Percentiles rank a stretch among this genome's conserved stretches.
These are phyloP conservation scores for Diplogelasinospora grovesii DNA, from an alignment of 495 filamentous ascomycete genomes.

Conservation along the genomic window DNA sequence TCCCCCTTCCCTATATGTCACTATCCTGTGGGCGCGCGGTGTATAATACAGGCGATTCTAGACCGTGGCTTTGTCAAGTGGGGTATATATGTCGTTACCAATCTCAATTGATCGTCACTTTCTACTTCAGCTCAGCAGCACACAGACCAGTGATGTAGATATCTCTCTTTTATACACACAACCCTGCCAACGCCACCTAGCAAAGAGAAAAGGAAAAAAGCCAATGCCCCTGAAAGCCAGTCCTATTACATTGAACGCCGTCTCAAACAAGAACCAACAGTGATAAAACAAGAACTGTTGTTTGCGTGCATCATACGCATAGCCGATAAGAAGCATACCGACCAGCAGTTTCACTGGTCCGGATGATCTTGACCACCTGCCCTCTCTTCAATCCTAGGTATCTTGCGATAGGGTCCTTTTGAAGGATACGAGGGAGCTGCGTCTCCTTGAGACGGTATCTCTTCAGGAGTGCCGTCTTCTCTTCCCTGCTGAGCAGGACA, in stretches of 20 bases:
- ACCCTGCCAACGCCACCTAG: too few relatives aligned
- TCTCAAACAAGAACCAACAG: too few relatives aligned
- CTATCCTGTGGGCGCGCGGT: too few relatives aligned
- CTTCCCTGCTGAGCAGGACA: conserved; percentile 78
- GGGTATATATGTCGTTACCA: too few relatives aligned
- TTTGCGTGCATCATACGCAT: conserved; percentile 45
- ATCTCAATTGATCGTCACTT: too few relatives aligned
- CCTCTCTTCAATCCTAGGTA: conserved; percentile 88
- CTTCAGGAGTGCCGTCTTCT: conserved; percentile 76
- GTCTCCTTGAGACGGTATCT: conserved; percentile 95
- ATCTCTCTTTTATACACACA: too few relatives aligned
- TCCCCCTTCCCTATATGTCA: too few relatives aligned
- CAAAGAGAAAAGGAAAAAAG: conserved; percentile 2
- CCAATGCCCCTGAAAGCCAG: conserved; percentile 3
- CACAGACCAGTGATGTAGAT: too few relatives aligned
- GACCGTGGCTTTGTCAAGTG: too few relatives aligned
- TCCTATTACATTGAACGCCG: conserved; percentile 2
- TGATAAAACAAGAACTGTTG: too few relatives aligned
- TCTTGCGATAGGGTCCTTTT: conserved; percentile 83
- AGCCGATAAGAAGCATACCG: conserved; percentile 68
- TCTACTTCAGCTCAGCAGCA: too few relatives aligned
- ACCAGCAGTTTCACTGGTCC: conserved; percentile 71
- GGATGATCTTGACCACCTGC: conserved; percentile 97
- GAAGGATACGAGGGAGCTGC: conserved; percentile 86
- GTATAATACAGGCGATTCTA: too few relatives aligned